Evolutionary conservation across 306 rosid genomes (phyloP).

Genomic region (Lupinus albus): DNA sequence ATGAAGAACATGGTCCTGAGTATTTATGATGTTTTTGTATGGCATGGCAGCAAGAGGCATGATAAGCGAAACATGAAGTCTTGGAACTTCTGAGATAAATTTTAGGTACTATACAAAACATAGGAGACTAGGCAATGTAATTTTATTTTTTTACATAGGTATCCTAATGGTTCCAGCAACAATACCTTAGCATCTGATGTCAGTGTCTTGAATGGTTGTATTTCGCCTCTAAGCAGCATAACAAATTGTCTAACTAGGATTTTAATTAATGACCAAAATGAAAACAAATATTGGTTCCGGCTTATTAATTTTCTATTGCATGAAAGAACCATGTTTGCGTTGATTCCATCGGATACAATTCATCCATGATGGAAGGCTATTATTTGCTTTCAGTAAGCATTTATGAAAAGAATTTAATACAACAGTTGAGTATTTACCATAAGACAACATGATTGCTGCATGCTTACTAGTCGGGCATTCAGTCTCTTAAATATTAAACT

Average conservation of each 20-base stretch:
- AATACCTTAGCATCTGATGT: too few species aligned
- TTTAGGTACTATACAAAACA: too few species aligned
- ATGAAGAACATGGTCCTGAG: too few species aligned
- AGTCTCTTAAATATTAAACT: background rate
- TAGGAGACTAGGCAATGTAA: too few species aligned
- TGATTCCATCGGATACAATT: background rate
- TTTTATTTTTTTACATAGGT: too few species aligned
- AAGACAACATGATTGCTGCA: background rate
- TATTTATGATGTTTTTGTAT: too few species aligned
- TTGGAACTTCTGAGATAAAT: background rate
- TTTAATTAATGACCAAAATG: too few species aligned
- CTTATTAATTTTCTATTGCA: background rate
- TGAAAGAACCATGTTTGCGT: background rate
- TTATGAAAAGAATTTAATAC: background rate
- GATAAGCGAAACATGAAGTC: background rate
- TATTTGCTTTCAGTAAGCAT: background rate
- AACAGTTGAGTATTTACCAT: background rate
- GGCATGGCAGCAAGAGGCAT: background rate
- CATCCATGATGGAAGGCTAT: background rate
- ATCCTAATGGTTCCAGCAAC: too few species aligned
- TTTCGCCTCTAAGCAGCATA: too few species aligned
- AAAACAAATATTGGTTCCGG: background rate
- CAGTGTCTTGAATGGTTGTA: background rate
- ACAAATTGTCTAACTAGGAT: too few species aligned
- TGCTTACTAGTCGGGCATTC: background rate